These are phyloP conservation scores for Nicotiana obtusifolia DNA, from an alignment of 257 asterid species.

Conservation along the genomic window DNA sequence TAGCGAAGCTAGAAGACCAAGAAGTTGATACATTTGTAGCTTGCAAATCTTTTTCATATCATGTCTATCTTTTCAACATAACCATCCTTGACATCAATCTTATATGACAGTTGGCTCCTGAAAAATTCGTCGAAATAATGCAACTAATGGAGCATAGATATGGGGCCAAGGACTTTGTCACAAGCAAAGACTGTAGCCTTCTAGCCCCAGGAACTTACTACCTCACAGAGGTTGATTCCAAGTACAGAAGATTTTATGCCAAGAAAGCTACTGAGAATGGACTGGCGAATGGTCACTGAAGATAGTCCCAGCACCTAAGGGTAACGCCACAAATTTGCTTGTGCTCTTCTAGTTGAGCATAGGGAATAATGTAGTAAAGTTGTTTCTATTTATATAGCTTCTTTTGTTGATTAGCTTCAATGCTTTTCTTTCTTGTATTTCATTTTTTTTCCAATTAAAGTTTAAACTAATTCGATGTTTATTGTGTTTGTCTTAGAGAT, in stretches of 20 bases:
- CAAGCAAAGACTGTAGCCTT: slow-evolving; percentile 79
- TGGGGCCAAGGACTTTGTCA: slow-evolving; percentile 82
- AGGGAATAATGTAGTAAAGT: slow-evolving; percentile 12
- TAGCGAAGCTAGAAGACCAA: not conserved
- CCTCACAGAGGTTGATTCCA: slow-evolving; percentile 94
- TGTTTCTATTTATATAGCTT: not conserved
- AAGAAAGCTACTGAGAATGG: slow-evolving; percentile 63
- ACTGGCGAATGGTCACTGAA: slow-evolving; percentile 69
- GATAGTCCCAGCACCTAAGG: not conserved
- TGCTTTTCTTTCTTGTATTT: not conserved
- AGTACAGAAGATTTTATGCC: slow-evolving; percentile 79
- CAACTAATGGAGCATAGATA: slow-evolving; percentile 96
- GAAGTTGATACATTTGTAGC: not conserved
- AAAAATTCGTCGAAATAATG: slow-evolving; percentile 74
- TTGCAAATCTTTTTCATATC: not conserved
- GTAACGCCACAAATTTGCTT: slow-evolving; percentile 17
- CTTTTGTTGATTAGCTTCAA: not conserved
- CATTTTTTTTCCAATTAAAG: not conserved
- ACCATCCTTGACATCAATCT: not conserved
- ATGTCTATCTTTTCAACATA: not conserved
- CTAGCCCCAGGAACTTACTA: slow-evolving; percentile 83
- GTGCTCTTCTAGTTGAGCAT: slow-evolving; percentile 20
- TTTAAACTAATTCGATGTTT: not conserved
- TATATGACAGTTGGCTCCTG: slow-evolving; percentile 63
- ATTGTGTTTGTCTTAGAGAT: not conserved